Percentiles rank a stretch among this genome's conserved stretches.
These are phyloP conservation scores for Coprinopsis marcescibilis DNA, from an alignment of 768 basidiomycete species.

Conservation along the genomic window DNA sequence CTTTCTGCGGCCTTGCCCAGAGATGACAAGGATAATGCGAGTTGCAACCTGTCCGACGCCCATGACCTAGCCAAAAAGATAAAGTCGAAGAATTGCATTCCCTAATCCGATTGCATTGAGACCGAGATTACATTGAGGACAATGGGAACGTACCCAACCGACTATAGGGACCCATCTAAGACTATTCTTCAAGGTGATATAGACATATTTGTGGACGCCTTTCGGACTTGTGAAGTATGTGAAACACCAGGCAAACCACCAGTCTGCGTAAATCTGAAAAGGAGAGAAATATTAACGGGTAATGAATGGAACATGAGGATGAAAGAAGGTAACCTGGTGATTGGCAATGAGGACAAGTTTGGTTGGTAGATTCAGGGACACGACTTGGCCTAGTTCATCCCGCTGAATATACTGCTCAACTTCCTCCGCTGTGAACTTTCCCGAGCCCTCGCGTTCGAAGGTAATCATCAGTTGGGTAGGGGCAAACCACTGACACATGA, in stretches of 20 bases:
- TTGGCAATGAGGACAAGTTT: slow-evolving; percentile 86
- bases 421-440: slow-evolving; percentile 55
- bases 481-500: slow-evolving; percentile 79
- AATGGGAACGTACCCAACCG: slow-evolving; percentile 71
- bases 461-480: slow-evolving; percentile 70
- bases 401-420: slow-evolving; percentile 51
- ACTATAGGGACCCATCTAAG: slow-evolving; percentile 79
- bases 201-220: slow-evolving; percentile 63
- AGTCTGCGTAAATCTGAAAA: slow-evolving; percentile 65
- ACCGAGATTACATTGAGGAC: slow-evolving; percentile 1
- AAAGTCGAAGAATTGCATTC: slow-evolving; percentile 92
- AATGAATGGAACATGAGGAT: slow-evolving; percentile 1
- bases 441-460: slow-evolving; percentile 65
- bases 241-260: slow-evolving; percentile 88
- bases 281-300: slow-evolving; percentile 2
- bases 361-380: slow-evolving; percentile 63
- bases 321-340: slow-evolving; percentile 63
- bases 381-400: slow-evolving; percentile 50
- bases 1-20: slow-evolving; percentile 66
- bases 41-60: slow-evolving; percentile 72
- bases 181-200: slow-evolving; percentile 90
- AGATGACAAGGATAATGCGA: slow-evolving; percentile 59
- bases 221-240: slow-evolving; percentile 63
- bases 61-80: slow-evolving; percentile 91
- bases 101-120: slow-evolving; percentile 34